phyloP scores from a whole-genome alignment of 2,329 filamentous ascomycete genomes.

The Pseudogymnoascus sp. region DNA sequence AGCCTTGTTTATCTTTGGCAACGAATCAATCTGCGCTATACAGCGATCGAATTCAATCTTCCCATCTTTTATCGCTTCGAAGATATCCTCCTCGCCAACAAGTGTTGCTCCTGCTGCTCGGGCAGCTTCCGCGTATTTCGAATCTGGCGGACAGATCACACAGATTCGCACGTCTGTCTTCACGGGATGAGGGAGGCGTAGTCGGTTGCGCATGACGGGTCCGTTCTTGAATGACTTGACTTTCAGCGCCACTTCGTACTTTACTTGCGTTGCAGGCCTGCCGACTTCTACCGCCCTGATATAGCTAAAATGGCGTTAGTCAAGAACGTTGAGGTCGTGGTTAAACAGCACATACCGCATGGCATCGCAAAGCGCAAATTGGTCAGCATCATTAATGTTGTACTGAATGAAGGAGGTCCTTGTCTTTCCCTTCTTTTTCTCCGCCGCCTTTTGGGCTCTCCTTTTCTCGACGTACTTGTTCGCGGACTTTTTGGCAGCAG shows the following conservation, averaged over 20 bases:
- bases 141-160: slow-evolving; percentile 81
- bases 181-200: slow-evolving; percentile 82
- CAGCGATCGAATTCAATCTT: slow-evolving; percentile 82
- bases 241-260: slow-evolving; percentile 84
- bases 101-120: slow-evolving; percentile 68
- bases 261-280: slow-evolving; percentile 59
- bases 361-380: slow-evolving; percentile 81
- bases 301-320: slow-evolving; percentile 49
- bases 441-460: slow-evolving; percentile 14
- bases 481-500: slow-evolving; percentile 6
- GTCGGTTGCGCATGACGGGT: slow-evolving; percentile 75
- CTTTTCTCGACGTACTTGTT: slow-evolving; percentile 20
- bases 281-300: slow-evolving; percentile 90
- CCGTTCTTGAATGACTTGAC: slow-evolving; percentile 79
- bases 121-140: slow-evolving; percentile 65
- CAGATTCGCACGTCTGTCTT: slow-evolving; percentile 82
- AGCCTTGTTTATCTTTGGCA: slow-evolving; percentile 73
- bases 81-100: slow-evolving; percentile 79
- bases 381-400: slow-evolving; percentile 37
- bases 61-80: slow-evolving; percentile 63
- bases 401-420: slow-evolving; percentile 27
- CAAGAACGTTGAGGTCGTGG: slow-evolving; percentile 17
- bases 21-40: slow-evolving; percentile 73
- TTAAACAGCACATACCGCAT: slow-evolving; percentile 57
- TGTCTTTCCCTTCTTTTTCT: slow-evolving; percentile 26